A percentile compares a stretch with the other conserved stretches of the same genome.
Evolutionary conservation across 768 basidiomycete genomes (phyloP).

Genomic region (Trichaptum fuscoviolaceum): DNA sequence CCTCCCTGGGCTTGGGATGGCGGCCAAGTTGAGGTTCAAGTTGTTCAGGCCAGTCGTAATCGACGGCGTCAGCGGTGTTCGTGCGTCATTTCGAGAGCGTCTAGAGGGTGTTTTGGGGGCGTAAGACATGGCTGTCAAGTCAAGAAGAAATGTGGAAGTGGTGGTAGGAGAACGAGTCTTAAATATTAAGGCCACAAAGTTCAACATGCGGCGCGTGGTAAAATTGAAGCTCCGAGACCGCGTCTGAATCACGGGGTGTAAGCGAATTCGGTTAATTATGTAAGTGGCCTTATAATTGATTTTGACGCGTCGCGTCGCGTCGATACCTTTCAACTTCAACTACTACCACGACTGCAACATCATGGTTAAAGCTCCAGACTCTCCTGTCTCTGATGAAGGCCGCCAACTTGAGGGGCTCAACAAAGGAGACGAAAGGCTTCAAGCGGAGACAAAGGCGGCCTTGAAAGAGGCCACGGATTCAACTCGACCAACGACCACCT

Average conservation of each 20-base stretch:
- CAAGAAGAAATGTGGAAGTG: neutral
- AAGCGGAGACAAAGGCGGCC: neutral
- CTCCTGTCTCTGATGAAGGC: neutral
- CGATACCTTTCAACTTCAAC: neutral
- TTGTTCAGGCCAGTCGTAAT: slow-evolving; percentile 34
- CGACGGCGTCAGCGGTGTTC: slow-evolving; percentile 44
- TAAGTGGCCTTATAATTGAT: neutral
- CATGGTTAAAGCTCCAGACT: neutral
- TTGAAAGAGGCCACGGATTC: neutral
- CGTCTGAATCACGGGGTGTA: neutral
- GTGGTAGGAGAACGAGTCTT: neutral
- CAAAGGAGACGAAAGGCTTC: no score
- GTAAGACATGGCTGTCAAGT: neutral
- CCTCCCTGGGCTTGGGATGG: slow-evolving; percentile 23
- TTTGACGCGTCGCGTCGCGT: neutral
- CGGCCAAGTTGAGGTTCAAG: slow-evolving; percentile 16
- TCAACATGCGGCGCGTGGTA: no score
- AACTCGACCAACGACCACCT: neutral
- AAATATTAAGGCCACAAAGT: neutral
- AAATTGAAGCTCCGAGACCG: neutral
- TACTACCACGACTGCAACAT: neutral
- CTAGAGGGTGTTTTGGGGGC: slow-evolving; percentile 41
- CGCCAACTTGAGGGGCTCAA: neutral
- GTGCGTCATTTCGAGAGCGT: slow-evolving; percentile 46
- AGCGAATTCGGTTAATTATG: neutral